Conservation (phyloP, 2,329 filamentous ascomycete species). For the Teratosphaeria destructans region DNA sequence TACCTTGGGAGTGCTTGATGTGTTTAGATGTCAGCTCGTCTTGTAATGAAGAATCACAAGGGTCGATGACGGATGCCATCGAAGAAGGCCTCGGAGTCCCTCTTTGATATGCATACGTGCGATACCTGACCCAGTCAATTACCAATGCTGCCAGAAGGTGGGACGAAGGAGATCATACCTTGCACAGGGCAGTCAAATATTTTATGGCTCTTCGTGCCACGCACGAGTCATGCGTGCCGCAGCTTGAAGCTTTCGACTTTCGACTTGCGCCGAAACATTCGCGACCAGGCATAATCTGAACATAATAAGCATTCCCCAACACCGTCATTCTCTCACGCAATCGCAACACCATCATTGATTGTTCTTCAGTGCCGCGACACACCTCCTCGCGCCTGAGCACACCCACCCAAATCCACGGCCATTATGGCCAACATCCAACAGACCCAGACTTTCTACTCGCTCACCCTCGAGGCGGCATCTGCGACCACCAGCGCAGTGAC, state of each 20-base stretch:
- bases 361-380: neutral
- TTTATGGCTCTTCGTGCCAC: neutral
- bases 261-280: neutral
- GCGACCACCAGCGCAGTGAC: constrained; percentile 83
- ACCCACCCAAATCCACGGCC: constrained; percentile 13
- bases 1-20: neutral
- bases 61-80: neutral
- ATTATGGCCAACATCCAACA: constrained; percentile 94
- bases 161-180: neutral
- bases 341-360: neutral
- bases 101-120: neutral
- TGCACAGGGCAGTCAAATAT: neutral
- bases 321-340: neutral
- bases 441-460: constrained; percentile 88
- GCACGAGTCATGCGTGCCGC: neutral
- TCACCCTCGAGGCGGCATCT: constrained; percentile 88
- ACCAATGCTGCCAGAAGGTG: neutral
- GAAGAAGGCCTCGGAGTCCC: neutral
- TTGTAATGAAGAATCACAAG: neutral
- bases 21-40: neutral
- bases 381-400: neutral
- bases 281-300: neutral
- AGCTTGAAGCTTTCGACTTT: neutral
- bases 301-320: neutral
- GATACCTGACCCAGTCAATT: neutral